Evolutionary conservation across 2,329 filamentous ascomycete species (phyloP).

Genomic region (Cercospora beticola): DNA sequence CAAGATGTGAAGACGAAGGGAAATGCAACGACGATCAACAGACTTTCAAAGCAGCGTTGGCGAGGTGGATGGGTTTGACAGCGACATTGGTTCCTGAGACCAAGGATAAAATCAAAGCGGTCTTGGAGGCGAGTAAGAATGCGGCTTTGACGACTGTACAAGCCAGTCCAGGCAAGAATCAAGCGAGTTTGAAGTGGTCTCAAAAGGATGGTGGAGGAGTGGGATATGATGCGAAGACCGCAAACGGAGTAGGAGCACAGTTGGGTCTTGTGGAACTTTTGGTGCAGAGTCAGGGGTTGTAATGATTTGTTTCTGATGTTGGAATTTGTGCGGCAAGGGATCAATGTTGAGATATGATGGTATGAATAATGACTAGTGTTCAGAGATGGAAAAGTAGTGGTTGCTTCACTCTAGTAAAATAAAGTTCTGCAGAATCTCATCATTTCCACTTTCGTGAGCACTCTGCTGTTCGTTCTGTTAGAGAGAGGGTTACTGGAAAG

Average conservation of each 20-base stretch:
- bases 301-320: neutral
- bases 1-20: constrained; percentile 43
- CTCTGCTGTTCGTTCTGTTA: neutral
- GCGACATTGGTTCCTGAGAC: constrained; percentile 6
- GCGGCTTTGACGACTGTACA: constrained; percentile 41
- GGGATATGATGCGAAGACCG: neutral
- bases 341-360: neutral
- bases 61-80: constrained; percentile 50
- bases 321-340: neutral
- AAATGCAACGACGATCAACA: constrained; percentile 48
- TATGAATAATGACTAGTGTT: neutral
- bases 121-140: constrained; percentile 46
- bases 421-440: neutral
- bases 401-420: neutral
- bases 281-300: neutral
- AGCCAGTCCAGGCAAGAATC: constrained; percentile 1
- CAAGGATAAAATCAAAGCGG: constrained; percentile 6
- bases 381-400: neutral
- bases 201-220: neutral
- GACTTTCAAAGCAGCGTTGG: constrained; percentile 47
- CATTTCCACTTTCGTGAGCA: neutral
- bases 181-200: neutral
- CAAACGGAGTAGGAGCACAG: neutral
- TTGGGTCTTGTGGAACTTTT: constrained; percentile 4
- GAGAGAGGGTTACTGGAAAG: no score